Evolutionary conservation across 1,284 basidiomycete species (phyloP).

Genomic region (Violaceomyces palustris): DNA sequence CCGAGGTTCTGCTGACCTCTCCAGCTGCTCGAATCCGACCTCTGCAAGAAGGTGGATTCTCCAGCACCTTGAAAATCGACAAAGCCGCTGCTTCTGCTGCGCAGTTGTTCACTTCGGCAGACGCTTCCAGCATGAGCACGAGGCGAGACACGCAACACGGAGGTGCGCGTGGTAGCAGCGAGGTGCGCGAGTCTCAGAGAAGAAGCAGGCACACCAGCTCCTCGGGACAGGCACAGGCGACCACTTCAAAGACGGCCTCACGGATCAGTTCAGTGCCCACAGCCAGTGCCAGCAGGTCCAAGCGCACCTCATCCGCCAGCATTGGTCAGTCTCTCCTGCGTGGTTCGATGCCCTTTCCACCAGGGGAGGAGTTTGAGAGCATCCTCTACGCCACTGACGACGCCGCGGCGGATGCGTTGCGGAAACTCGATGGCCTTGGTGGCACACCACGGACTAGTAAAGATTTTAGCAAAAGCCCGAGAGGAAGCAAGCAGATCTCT

Average conservation of each 20-base stretch:
- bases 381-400: conserved; percentile 59
- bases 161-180: no score
- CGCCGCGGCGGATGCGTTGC: conserved; percentile 80
- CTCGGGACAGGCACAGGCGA: no score
- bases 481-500: conserved; percentile 23
- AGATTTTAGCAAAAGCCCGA: conserved; percentile 25
- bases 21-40: no score
- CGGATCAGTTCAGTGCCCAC: background rate
- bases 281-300: conserved; percentile 12
- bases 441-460: conserved; percentile 55
- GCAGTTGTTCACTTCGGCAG: no score
- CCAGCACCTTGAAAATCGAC: no score
- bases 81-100: no score
- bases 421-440: conserved; percentile 85
- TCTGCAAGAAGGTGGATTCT: no score
- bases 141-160: no score
- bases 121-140: no score
- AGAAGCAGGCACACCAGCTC: no score
- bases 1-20: no score
- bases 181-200: no score
- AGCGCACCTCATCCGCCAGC: conserved; percentile 57
- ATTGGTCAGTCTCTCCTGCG: conserved; percentile 48
- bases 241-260: background rate
- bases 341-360: conserved; percentile 33
- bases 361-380: conserved; percentile 29